phyloP scores from a whole-genome alignment of 2,329 filamentous ascomycete species.

The Aureobasidium sp. region DNA sequence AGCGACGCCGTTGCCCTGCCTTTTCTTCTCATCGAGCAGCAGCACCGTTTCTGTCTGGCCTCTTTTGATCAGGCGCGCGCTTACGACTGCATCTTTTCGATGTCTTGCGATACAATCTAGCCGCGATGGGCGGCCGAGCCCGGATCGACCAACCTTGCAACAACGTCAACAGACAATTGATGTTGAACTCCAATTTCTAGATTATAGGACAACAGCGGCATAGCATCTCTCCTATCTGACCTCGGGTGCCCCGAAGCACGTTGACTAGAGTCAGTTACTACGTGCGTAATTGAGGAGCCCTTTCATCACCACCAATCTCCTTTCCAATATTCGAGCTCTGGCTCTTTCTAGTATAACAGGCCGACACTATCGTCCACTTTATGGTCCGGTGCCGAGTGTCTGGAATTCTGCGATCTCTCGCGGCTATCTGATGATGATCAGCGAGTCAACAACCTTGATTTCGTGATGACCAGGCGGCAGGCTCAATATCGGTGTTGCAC shows the following conservation, averaged over 20 bases:
- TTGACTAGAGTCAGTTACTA: background rate
- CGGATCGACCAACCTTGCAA: background rate
- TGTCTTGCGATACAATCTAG: background rate
- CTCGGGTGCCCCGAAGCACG: too few relatives aligned
- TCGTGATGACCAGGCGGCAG: background rate
- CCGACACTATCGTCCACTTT: background rate
- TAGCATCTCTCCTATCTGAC: background rate
- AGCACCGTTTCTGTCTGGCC: constrained; percentile 6
- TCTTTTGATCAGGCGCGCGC: constrained; percentile 3
- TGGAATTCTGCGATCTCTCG: background rate
- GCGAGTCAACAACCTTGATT: background rate
- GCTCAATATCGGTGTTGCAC: background rate
- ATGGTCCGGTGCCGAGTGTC: background rate
- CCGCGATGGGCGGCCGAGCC: background rate
- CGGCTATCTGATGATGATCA: background rate
- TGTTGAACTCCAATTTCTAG: background rate
- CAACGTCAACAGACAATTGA: background rate
- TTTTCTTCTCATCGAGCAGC: background rate
- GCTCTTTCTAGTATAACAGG: background rate
- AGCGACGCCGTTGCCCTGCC: background rate
- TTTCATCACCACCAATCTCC: background rate
- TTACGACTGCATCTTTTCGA: background rate
- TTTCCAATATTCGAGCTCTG: background rate
- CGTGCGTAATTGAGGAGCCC: background rate
- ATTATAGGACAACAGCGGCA: background rate